Conservation (phyloP, 345 rosid species). For the Acer saccharum region DNA sequence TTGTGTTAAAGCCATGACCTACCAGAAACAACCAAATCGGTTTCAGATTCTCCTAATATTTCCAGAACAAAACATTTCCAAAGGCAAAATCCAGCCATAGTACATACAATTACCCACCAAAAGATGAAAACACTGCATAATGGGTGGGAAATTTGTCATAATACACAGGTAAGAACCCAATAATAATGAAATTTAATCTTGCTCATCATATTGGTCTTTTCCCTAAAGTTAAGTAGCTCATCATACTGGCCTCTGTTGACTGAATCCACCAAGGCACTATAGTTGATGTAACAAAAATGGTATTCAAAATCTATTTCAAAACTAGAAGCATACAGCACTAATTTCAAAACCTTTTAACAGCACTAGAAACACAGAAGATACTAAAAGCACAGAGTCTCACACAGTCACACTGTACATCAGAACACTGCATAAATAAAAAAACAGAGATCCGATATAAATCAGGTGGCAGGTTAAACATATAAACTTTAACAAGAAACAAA, state of each 20-base stretch:
- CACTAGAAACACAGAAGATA: neutral
- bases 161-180: neutral
- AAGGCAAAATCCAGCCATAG: neutral
- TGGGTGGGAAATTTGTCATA: neutral
- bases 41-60: constrained; percentile 11
- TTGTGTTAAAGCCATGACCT: constrained; percentile 83
- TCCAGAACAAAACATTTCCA: neutral
- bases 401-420: neutral
- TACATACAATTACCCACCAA: too few relatives aligned
- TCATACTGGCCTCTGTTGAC: neutral
- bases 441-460: neutral
- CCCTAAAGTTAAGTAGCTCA: neutral
- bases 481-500: neutral
- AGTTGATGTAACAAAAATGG: neutral
- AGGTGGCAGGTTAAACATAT: neutral
- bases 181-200: neutral
- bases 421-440: neutral
- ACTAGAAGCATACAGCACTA: neutral
- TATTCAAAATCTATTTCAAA: neutral
- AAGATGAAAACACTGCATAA: too few relatives aligned
- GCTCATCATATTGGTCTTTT: neutral
- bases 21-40: constrained; percentile 28
- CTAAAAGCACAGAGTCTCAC: neutral
- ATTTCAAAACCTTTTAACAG: neutral
- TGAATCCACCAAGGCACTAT: too few relatives aligned